A percentile compares a stretch with the other conserved stretches of the same genome.
Evolutionary conservation across 1,139 yeast species (phyloP).

Genomic region (Pichia sp.): DNA sequence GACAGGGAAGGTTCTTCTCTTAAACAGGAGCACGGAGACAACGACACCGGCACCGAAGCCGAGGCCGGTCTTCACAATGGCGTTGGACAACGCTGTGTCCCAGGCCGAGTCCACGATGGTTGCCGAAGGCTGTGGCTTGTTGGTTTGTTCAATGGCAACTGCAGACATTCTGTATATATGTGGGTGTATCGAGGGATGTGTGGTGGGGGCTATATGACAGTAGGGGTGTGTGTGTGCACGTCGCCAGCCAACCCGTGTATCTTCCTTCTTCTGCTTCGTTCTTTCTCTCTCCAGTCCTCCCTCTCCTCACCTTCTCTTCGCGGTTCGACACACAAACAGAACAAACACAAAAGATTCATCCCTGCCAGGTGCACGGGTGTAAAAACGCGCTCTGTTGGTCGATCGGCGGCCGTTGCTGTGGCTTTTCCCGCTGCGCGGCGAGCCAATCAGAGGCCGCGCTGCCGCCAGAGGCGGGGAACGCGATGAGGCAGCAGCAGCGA

Average conservation of each 20-base stretch:
- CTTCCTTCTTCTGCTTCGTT: no score
- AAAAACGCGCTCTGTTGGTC: neutral
- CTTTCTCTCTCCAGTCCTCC: neutral
- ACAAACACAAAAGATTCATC: neutral
- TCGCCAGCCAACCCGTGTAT: no score
- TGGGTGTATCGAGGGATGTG: neutral
- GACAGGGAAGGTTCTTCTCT: slow-evolving; percentile 93
- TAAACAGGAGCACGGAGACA: slow-evolving; percentile 85
- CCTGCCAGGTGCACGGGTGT: neutral
- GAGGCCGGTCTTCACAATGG: slow-evolving; percentile 92
- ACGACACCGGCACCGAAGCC: slow-evolving; percentile 97
- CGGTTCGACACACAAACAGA: neutral
- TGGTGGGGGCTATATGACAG: neutral
- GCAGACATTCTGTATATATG: slow-evolving; percentile 19
- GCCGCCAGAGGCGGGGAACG: neutral
- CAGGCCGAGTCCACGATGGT: slow-evolving; percentile 45
- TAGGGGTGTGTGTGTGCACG: no score
- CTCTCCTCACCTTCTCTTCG: neutral
- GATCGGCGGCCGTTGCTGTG: neutral
- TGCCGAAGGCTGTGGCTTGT: slow-evolving; percentile 21
- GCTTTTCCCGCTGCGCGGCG: neutral
- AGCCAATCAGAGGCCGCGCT: neutral
- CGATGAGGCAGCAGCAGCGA: no score
- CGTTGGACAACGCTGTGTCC: slow-evolving; percentile 95
- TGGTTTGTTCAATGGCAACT: slow-evolving; percentile 9